Evolutionary conservation across 352 stramenopile species (phyloP).

Genomic region (Globisporangium ultimum): DNA sequence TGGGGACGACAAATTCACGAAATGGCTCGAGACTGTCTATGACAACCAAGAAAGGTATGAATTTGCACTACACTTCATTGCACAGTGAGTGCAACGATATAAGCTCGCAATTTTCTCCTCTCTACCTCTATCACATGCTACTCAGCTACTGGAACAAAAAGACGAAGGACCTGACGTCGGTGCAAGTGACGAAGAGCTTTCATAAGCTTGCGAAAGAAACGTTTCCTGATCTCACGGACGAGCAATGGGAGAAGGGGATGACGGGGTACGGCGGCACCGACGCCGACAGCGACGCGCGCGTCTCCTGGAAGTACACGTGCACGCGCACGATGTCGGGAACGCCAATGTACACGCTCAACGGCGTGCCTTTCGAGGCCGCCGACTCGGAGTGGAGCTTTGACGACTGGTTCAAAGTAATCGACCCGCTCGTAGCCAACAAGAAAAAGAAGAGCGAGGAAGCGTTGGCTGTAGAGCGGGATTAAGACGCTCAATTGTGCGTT

Average conservation of each 20-base stretch:
- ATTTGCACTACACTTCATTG: background rate
- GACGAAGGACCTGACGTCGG: conserved; percentile 69
- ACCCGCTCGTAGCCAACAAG: conserved; percentile 35
- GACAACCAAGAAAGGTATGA: conserved; percentile 70
- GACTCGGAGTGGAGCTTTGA: conserved; percentile 43
- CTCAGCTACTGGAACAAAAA: conserved; percentile 73
- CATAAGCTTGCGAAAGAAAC: conserved; percentile 57
- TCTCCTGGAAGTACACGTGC: conserved; percentile 85
- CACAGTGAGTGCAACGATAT: too few relatives aligned
- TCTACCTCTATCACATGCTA: too few relatives aligned
- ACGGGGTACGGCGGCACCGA: conserved; percentile 72
- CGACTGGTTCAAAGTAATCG: conserved; percentile 56
- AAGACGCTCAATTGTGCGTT: background rate
- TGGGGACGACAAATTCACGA: conserved; percentile 49
- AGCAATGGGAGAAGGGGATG: conserved; percentile 71
- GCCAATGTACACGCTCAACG: conserved; percentile 80
- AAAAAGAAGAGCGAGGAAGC: background rate
- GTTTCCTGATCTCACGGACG: conserved; percentile 55
- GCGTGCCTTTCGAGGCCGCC: conserved; percentile 50
- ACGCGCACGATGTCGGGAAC: conserved; percentile 68
- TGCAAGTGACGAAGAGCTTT: conserved; percentile 63
- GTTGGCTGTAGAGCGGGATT: background rate
- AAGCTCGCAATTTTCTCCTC: too few relatives aligned
- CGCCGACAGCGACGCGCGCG: conserved; percentile 49
- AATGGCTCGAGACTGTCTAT: conserved; percentile 80